A percentile compares a stretch with the other conserved stretches of the same genome.
phyloP scores from a whole-genome alignment of 495 filamentous ascomycete species.

The Hypoxylon crocopeplum region DNA sequence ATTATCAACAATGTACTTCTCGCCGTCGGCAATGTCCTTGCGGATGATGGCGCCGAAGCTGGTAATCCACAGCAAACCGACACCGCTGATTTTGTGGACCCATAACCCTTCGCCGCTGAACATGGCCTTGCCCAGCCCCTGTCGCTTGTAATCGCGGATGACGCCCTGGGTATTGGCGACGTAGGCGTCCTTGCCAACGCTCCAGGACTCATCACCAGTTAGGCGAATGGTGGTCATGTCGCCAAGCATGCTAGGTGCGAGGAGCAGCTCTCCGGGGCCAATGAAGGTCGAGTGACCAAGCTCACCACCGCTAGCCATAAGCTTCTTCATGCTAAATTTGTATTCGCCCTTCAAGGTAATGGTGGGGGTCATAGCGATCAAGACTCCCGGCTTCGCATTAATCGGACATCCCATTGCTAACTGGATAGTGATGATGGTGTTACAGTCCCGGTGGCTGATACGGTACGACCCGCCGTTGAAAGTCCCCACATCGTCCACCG shows the following conservation, averaged over 20 bases:
- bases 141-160: slow-evolving; percentile 81
- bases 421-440: slow-evolving; percentile 88
- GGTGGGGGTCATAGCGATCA: slow-evolving; percentile 94
- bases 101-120: slow-evolving; percentile 94
- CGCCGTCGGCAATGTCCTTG: slow-evolving; percentile 84
- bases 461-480: slow-evolving; percentile 96
- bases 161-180: slow-evolving; percentile 80
- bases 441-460: slow-evolving; percentile 90
- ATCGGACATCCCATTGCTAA: slow-evolving; percentile 89
- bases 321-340: slow-evolving; percentile 85
- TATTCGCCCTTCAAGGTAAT: slow-evolving; percentile 81
- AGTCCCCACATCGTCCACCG: slow-evolving; percentile 82
- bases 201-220: slow-evolving; percentile 73
- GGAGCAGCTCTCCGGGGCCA: slow-evolving; percentile 87
- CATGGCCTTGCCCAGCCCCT: slow-evolving; percentile 88
- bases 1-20: slow-evolving; percentile 93
- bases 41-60: slow-evolving; percentile 94
- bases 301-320: slow-evolving; percentile 76
- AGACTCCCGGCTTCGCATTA: slow-evolving; percentile 76
- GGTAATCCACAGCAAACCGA: slow-evolving; percentile 83
- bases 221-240: slow-evolving; percentile 86
- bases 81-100: slow-evolving; percentile 83
- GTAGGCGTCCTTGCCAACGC: slow-evolving; percentile 80
- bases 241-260: slow-evolving; percentile 80
- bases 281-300: slow-evolving; percentile 83